Conservation (phyloP, 257 asterid genomes). For the Primulina huaijiensis region DNA sequence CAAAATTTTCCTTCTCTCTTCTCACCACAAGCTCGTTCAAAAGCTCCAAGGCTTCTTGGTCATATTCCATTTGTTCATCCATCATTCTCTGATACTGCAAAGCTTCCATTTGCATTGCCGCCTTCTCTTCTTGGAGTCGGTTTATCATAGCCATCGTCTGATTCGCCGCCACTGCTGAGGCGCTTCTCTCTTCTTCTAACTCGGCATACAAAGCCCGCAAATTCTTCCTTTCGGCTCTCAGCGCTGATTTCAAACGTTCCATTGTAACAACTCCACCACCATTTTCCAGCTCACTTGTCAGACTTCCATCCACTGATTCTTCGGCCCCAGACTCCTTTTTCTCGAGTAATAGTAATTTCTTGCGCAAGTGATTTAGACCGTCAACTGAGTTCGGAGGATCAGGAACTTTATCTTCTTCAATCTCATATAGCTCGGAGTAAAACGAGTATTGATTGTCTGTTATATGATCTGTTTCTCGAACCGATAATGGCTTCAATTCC, state of each 20-base stretch:
- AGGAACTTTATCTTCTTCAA: conserved; percentile 72
- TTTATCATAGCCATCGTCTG: conserved; percentile 99
- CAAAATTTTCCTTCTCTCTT: conserved; percentile 88
- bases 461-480: conserved; percentile 35
- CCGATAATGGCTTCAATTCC: conserved; percentile 38
- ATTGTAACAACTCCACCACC: conserved; percentile 55
- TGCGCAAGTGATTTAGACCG: conserved; percentile 53
- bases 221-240: conserved; percentile 70
- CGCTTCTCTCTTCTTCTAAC: conserved; percentile 89
- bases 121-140: conserved; percentile 94
- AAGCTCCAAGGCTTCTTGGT: conserved; percentile 95
- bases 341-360: conserved; percentile 58
- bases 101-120: conserved; percentile 98
- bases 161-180: conserved; percentile 92
- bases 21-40: conserved; percentile 87
- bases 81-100: conserved; percentile 98
- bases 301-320: conserved; percentile 86
- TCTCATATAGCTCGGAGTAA: conserved; percentile 41
- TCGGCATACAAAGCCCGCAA: conserved; percentile 67
- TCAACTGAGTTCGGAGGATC: conserved; percentile 78
- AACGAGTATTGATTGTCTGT: conserved; percentile 26
- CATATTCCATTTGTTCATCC: conserved; percentile 98
- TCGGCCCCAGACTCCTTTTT: conserved; percentile 66
- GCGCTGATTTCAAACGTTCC: conserved; percentile 60
- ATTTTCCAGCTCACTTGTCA: conserved; percentile 71